These are phyloP conservation scores for Umbelopsis isabellina DNA, from an alignment of 192 early-diverging fungal species.

Conservation along the genomic window DNA sequence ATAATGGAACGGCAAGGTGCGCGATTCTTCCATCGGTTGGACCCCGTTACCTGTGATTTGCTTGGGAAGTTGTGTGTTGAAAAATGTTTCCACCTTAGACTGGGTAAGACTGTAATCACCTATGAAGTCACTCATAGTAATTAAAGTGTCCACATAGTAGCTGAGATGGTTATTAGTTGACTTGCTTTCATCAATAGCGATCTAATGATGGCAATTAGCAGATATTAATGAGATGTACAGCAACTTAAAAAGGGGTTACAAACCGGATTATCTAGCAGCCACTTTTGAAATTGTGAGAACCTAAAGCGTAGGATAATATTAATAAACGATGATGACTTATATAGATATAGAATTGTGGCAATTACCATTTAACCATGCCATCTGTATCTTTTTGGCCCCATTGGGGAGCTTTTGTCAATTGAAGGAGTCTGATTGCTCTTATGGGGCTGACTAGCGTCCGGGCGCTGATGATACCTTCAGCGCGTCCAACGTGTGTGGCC, in stretches of 20 bases:
- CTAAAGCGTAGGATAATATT: neutral
- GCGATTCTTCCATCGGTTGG: neutral
- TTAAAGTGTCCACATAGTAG: neutral
- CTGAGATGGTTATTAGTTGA: slow-evolving; percentile 5
- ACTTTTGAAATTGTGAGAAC: slow-evolving; percentile 7
- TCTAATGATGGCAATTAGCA: neutral
- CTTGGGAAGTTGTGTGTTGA: neutral
- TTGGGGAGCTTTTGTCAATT: neutral
- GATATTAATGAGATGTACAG: neutral
- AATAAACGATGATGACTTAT: neutral
- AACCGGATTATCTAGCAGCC: neutral
- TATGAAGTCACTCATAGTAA: slow-evolving; percentile 73
- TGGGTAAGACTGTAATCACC: slow-evolving; percentile 59
- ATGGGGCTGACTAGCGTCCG: neutral
- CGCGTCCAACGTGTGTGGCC: slow-evolving; percentile 4
- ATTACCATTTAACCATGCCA: slow-evolving; percentile 11
- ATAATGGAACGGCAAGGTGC: slow-evolving; percentile 8
- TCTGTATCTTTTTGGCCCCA: neutral
- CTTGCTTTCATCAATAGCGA: slow-evolving; percentile 9
- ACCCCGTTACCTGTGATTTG: neutral
- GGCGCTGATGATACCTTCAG: slow-evolving; percentile 9
- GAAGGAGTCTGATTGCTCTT: neutral
- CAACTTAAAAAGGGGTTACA: neutral
- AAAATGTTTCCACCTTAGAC: neutral
- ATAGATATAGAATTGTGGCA: neutral